Evolutionary conservation across 192 early-diverging fungal genomes (phyloP).

Genomic region (Coemansia umbellata): DNA sequence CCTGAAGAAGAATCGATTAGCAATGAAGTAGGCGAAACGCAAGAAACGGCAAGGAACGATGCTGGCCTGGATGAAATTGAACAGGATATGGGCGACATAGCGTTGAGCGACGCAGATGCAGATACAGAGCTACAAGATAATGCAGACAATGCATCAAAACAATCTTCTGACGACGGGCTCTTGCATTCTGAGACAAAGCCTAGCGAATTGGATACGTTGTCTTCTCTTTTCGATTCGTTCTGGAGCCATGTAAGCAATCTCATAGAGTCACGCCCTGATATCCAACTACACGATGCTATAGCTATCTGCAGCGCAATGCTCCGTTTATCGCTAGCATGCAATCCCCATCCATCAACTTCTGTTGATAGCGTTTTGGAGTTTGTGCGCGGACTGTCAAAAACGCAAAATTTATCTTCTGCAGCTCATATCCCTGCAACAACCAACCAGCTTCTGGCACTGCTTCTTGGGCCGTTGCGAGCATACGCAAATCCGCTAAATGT

Average conservation of each 20-base stretch:
- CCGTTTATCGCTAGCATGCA: slow-evolving; percentile 84
- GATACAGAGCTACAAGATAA: not conserved
- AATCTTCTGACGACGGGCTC: not conserved
- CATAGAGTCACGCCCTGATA: slow-evolving; percentile 88
- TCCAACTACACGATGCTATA: slow-evolving; percentile 88
- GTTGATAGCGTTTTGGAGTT: slow-evolving; percentile 90
- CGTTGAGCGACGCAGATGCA: not conserved
- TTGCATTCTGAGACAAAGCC: slow-evolving; percentile 2
- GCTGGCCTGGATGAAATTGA: not conserved
- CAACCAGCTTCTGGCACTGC: slow-evolving; percentile 73
- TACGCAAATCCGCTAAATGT: slow-evolving; percentile 66
- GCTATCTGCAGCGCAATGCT: slow-evolving; percentile 83
- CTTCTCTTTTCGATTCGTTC: slow-evolving; percentile 88
- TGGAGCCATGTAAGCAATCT: slow-evolving; percentile 93
- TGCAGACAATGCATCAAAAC: not conserved
- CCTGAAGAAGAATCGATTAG: not conserved
- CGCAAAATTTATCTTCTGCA: slow-evolving; percentile 63
- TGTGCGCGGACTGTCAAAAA: slow-evolving; percentile 70
- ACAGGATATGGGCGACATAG: not conserved
- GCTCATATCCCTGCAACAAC: slow-evolving; percentile 66
- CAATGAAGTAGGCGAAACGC: not conserved
- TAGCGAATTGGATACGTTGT: slow-evolving; percentile 23
- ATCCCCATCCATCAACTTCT: slow-evolving; percentile 77
- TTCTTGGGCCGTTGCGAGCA: slow-evolving; percentile 77
- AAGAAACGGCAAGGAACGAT: no score